Base-by-base conservation (phyloP, 768 basidiomycete genomes). In the Lentinula lateritia region DNA sequence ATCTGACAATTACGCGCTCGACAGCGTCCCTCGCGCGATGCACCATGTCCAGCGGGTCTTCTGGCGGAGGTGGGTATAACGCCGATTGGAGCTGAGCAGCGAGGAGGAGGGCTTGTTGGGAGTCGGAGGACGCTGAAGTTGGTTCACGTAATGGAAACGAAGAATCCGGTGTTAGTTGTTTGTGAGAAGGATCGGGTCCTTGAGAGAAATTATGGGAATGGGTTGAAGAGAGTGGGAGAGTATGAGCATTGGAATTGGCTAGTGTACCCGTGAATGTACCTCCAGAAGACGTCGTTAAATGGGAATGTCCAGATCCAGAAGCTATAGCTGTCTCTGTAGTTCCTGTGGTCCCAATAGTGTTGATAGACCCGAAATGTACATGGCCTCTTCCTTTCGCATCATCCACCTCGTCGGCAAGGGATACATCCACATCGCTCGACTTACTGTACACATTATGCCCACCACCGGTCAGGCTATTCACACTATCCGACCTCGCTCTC, bases 11-110 rank as follows among this genome's bases (percentile, higher is more conserved):
- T 18, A 92, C 82, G 46, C 83, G 79, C 18, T 81, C 76, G 52
- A 92, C 89, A 32, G 88, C 79, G 34, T 77, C 75, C 65, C 85
- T 79, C 20, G 84, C 79, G 43, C 80, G 70, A 61, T 83, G 76
- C 12, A 86, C 82, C 62, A 95, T 70, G 65, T 90, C 85, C 20
- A 84, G 77, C 57, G 88, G 75, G 52, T 79, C 69, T 65, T 86
- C 83, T 3, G 85, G 85, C 41, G 85, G 75, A 36, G 85, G 71
- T 39, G 88, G 81, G 23, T 83, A 69, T 13, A 90, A 73, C 6
- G 80, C 73, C 67, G 84, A 77, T 66, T 90, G 89, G 23, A 92
- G 70, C 6, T 82, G 78, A 64, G 84, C 82, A 4, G 90, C 89
- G 39, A 88, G 15, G 2, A 15, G 15, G 15, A 6, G 16, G 15